Evolutionary conservation across 441 rosid species (phyloP).

Genomic region (Brassica hybrid): DNA sequence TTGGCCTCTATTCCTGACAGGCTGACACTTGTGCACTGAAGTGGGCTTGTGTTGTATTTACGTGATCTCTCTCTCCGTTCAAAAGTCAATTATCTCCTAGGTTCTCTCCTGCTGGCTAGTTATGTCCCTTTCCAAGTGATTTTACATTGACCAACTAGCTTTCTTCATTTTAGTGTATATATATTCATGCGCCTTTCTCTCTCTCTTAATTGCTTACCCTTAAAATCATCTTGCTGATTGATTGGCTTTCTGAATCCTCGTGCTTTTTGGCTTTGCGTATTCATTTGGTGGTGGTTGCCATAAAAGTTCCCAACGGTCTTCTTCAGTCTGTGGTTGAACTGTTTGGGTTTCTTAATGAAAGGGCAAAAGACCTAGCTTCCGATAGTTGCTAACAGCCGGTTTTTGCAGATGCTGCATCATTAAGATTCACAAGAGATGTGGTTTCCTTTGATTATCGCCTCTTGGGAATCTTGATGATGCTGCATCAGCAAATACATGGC

Average conservation of each 20-base stretch:
- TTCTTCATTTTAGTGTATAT: not conserved
- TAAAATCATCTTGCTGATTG: not conserved
- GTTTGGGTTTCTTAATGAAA: not conserved
- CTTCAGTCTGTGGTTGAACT: not conserved
- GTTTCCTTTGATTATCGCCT: not conserved
- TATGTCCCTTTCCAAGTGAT: not conserved
- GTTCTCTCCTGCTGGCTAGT: constrained; percentile 1
- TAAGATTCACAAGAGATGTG: constrained; percentile 8
- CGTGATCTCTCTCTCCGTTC: not conserved
- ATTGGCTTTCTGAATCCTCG: no score
- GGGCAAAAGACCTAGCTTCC: not conserved
- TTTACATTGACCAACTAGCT: constrained; percentile 1
- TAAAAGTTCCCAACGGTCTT: no score
- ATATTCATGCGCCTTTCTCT: not conserved
- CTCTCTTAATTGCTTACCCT: not conserved
- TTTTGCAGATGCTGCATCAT: not conserved
- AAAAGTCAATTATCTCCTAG: not conserved
- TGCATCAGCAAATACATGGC: constrained; percentile 1
- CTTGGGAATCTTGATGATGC: constrained; percentile 11
- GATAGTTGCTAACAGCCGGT: not conserved
- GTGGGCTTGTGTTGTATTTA: constrained; percentile 1
- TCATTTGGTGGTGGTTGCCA: no score
- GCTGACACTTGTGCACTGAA: constrained; percentile 2
- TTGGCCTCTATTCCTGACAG: not conserved
- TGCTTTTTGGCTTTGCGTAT: no score